Conservation (phyloP, 2,329 filamentous ascomycete genomes). For the Ophiocordyceps camponoti-floridani region DNA sequence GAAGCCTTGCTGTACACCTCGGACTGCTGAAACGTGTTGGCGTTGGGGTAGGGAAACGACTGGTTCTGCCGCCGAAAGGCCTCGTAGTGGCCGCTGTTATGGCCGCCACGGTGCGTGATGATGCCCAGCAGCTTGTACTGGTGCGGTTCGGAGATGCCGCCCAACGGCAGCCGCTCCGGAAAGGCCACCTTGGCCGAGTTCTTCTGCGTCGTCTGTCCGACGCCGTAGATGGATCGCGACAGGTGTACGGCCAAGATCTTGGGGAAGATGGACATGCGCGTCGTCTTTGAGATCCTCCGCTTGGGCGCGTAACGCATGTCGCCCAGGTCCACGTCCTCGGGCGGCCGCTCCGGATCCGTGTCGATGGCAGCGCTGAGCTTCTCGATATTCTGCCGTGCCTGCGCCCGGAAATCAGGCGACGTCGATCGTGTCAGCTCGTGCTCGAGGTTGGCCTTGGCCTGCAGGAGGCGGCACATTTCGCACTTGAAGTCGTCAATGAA, state of each 20-base stretch:
- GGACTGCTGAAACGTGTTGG: constrained; percentile 59
- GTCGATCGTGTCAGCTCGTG: constrained; percentile 37
- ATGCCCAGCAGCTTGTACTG: constrained; percentile 74
- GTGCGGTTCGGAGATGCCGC: constrained; percentile 58
- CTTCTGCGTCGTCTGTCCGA: constrained; percentile 61
- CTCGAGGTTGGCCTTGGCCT: constrained; percentile 50
- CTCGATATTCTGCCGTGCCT: constrained; percentile 38
- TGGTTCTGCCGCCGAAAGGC: constrained; percentile 79
- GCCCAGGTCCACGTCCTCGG: constrained; percentile 56
- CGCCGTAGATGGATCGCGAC: constrained; percentile 81
- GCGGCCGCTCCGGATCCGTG: constrained; percentile 64
- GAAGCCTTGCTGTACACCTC: constrained; percentile 52
- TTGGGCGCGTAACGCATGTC: constrained; percentile 59
- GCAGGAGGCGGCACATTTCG: constrained; percentile 74
- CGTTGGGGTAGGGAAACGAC: constrained; percentile 64
- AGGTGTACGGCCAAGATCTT: constrained; percentile 84
- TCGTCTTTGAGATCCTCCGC: constrained; percentile 71
- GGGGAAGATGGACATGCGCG: constrained; percentile 72
- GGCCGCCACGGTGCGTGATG: constrained; percentile 87
- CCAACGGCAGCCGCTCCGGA: constrained; percentile 69
- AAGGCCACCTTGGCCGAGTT: constrained; percentile 91
- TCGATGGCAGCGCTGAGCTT: constrained; percentile 53
- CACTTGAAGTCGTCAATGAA: constrained; percentile 95
- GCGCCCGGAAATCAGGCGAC: constrained; percentile 30
- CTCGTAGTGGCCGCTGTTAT: constrained; percentile 94